Conservation (phyloP, 768 basidiomycete genomes). For the Hortiboletus flavorubellus region DNA sequence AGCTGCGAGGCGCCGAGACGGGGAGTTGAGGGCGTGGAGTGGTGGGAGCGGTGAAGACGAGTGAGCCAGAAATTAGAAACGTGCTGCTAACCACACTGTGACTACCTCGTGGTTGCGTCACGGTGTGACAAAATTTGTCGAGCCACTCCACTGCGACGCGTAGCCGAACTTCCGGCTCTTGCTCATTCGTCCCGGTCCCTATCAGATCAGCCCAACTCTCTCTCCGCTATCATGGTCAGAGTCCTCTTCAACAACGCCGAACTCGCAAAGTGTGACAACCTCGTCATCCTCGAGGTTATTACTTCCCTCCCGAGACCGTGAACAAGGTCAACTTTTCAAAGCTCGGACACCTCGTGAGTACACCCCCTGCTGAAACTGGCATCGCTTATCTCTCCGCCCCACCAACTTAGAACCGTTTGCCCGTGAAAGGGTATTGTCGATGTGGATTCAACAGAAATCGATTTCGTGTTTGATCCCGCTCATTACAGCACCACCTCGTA, state of each 20-base stretch:
- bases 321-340: conserved; percentile 41
- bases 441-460: neutral
- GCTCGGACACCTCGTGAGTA: conserved; percentile 53
- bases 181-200: conserved; percentile 4
- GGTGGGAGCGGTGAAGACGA: no score
- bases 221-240: conserved; percentile 37
- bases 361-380: neutral
- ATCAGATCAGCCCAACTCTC: neutral
- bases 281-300: conserved; percentile 62
- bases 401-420: conserved; percentile 46
- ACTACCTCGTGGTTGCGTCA: no score
- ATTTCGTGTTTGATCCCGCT: neutral
- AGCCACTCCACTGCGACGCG: no score
- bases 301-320: conserved; percentile 63
- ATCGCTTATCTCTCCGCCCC: neutral
- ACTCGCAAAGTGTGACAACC: conserved; percentile 56
- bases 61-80: no score
- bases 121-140: no score
- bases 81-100: no score
- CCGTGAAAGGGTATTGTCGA: conserved; percentile 61
- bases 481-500: conserved; percentile 56
- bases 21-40: no score
- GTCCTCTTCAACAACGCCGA: conserved; percentile 47
- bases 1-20: no score
- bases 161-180: conserved; percentile 19